Percentiles rank a stretch among this genome's conserved stretches.
These are phyloP conservation scores for Xylaria cubensis DNA, from an alignment of 495 filamentous ascomycete species.

Conservation along the genomic window DNA sequence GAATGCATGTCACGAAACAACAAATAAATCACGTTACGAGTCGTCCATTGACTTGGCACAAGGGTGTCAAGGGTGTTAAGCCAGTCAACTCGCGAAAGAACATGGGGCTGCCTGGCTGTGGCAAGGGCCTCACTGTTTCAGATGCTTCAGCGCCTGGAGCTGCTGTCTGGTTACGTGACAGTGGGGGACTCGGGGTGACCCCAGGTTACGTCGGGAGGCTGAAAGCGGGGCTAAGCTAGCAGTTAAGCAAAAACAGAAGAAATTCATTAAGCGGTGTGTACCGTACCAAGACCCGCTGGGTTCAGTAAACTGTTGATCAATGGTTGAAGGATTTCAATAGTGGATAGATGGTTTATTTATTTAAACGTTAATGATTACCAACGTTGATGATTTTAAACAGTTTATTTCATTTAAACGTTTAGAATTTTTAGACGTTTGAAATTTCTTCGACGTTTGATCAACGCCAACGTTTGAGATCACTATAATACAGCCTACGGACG, in stretches of 20 bases:
- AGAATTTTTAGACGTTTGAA: too few relatives aligned
- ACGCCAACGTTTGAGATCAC: too few relatives aligned
- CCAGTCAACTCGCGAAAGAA: not conserved
- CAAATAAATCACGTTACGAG: not conserved
- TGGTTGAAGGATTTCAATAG: too few relatives aligned
- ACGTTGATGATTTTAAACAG: too few relatives aligned
- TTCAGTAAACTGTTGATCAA: too few relatives aligned
- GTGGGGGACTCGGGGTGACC: not conserved
- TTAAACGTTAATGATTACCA: too few relatives aligned
- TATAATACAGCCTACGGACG: too few relatives aligned
- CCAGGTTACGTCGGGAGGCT: constrained; percentile 10
- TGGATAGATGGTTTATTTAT: too few relatives aligned
- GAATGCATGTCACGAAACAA: constrained; percentile 2
- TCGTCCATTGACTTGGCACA: not conserved
- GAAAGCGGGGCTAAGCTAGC: not conserved
- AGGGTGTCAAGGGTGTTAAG: not conserved
- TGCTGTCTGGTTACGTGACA: not conserved
- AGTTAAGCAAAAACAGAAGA: not conserved
- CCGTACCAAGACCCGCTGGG: not conserved
- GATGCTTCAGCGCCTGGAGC: constrained; percentile 1
- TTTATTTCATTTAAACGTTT: too few relatives aligned
- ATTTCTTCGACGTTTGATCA: too few relatives aligned
- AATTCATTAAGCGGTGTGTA: not conserved
- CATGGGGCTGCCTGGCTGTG: constrained; percentile 22
- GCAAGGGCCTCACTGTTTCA: constrained; percentile 12